Evolutionary conservation across 257 asterid genomes (phyloP).

Genomic region (Parsonsia alboflavescens): DNA sequence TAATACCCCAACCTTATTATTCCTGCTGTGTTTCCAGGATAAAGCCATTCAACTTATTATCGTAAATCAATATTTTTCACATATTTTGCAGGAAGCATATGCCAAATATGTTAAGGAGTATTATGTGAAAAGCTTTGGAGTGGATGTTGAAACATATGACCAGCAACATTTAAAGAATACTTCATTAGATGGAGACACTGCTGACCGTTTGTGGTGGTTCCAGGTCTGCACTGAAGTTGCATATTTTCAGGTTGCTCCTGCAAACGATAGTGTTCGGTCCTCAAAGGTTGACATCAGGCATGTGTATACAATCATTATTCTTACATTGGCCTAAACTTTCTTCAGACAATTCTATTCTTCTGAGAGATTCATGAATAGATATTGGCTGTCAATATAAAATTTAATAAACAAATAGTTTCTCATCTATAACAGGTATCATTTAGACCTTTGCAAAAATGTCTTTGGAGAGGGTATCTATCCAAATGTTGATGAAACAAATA

Average conservation of each 20-base stretch:
- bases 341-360: background rate
- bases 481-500: slow-evolving; percentile 74
- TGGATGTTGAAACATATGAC: slow-evolving; percentile 52
- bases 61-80: background rate
- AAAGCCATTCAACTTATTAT: background rate
- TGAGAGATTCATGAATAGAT: background rate
- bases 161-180: slow-evolving; percentile 64
- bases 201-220: slow-evolving; percentile 97
- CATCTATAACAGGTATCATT: slow-evolving; percentile 67
- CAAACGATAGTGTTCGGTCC: slow-evolving; percentile 89
- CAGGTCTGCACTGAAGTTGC: slow-evolving; percentile 99
- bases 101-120: slow-evolving; percentile 70
- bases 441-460: slow-evolving; percentile 90
- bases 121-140: slow-evolving; percentile 46
- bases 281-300: slow-evolving; percentile 69
- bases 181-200: slow-evolving; percentile 30
- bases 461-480: slow-evolving; percentile 70
- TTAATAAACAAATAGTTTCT: slow-evolving; percentile 13
- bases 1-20: background rate
- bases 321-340: slow-evolving; percentile 2
- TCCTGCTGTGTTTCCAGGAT: background rate
- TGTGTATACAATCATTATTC: slow-evolving; percentile 13
- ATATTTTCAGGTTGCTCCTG: slow-evolving; percentile 92
- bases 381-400: slow-evolving; percentile 6
- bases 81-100: slow-evolving; percentile 70